Base-by-base conservation (phyloP, 768 basidiomycete species). In the Imleria badia region DNA sequence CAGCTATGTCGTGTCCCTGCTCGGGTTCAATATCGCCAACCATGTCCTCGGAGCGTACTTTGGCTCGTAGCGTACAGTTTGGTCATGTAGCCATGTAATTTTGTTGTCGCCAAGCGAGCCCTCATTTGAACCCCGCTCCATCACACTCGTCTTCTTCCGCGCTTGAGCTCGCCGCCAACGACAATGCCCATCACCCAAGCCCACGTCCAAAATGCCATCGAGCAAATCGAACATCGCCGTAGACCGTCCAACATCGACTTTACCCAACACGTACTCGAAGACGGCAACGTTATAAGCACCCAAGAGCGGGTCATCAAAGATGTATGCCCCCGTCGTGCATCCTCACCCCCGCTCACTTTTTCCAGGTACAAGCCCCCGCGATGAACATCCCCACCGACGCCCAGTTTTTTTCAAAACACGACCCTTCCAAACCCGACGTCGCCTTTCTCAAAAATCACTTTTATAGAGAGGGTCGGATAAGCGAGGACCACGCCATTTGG, bases 401-500 rank as follows among this genome's bases (percentile, higher is more conserved):
- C 62, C 93, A 98, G 71, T 99, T 98, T 82, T 98, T 87, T 75
- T 87, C 89, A 54, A 69, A 65, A 55, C 81, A 84, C 63, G 96
- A 98, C 76, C 86, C 82, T 41, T 81, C 86, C 29, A 98, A 96
- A 72, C 96, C 96, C 11, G 92, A 98, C 72, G 79, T 98, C 61
- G 94, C 91, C 29, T 98, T 94, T 73, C 81, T 99, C 58, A 99
- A 98, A 78, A 98, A 98, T 66, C 97, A 99, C 75, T 98, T 99
- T 70, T 98, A 98, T 73, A 84, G 97, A 34, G 96, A 98, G 71
- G 96, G 96, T 0, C 79, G 95, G 47, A 62, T 98, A 61, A 94
- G 86, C 17, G 96, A 98, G 71, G 92, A 95, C 42, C 94, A 98
- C 71, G 97, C 97, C 5, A 69, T 97, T 58, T 97, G 87, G 79